Base-by-base conservation (phyloP, 164 flowering plant genomes). In the Liriodendron chinense region DNA sequence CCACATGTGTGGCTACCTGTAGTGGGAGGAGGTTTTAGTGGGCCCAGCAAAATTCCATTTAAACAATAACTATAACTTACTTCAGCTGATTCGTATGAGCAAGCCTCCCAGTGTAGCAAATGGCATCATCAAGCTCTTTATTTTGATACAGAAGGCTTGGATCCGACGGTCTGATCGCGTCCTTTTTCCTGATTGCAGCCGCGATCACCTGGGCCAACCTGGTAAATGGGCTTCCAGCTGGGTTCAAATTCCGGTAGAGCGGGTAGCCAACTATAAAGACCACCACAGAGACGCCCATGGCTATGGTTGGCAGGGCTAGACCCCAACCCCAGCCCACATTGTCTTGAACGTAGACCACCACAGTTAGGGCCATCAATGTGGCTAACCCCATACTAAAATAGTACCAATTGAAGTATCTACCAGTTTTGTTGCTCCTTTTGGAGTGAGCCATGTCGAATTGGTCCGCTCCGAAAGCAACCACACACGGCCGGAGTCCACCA, bases 271-370 rank as follows among this genome's bases (percentile, higher is more conserved):
- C 0, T 6, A 88, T 74, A 71, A 91, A 89, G 7, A 76, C 86
- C 28, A 89, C 56, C n/a, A 88, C 20, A 2, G 93, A 88, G 1
- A 91, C 2, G 1, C 78, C 86, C 93, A 89, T 87, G 76, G 82
- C 86, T 1, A 85, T 81, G 63, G 95, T 83, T 0, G 92, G 95
- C 18, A 91, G 59, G 3, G 91, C 90, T n/a, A 91, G 86, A 3
- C 93, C 95, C 93, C 88, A 88, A 20, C 89, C 91, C 95, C 95
- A 91, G 0, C 92, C 88, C 43, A 89, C 88, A 61, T 89, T 82
- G 69, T 91, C 95, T 76, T 91, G 95, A 23, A 91, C 79, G 68
- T 91, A 91, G 13, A 91, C 95, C 2, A 87, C 88, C 1, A 87
- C 80, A 1, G 91, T 88, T 3, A 89, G 63, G 20, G 95, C 95